Percentiles rank a stretch among this genome's conserved stretches.
Evolutionary conservation across 192 early-diverging fungal species (phyloP).

Genomic region (Coemansia sp.): DNA sequence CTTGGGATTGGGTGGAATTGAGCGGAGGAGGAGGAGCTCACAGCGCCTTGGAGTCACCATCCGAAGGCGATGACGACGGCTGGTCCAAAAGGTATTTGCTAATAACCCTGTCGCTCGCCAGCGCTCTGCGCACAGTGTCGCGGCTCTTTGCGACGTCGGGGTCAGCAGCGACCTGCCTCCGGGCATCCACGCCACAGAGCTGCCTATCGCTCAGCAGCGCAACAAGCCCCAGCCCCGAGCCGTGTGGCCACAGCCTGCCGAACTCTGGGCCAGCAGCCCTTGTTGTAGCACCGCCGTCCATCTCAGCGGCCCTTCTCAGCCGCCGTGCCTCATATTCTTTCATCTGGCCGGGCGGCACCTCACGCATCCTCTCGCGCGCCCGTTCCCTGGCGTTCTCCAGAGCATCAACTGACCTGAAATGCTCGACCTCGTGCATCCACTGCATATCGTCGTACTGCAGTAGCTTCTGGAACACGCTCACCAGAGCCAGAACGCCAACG

Average conservation of each 20-base stretch:
- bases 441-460: conserved; percentile 14
- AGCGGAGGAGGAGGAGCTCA: no score
- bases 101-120: conserved; percentile 28
- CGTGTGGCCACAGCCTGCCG: conserved; percentile 33
- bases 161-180: conserved; percentile 15
- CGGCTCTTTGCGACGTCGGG: conserved; percentile 7
- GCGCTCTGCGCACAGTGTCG: conserved; percentile 9
- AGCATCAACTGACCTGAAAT: conserved; percentile 1
- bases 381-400: conserved; percentile 25
- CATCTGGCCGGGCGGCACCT: conserved; percentile 34
- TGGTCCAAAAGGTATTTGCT: conserved; percentile 20
- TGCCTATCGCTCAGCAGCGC: conserved; percentile 34
- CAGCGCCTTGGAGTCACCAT: no score
- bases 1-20: no score
- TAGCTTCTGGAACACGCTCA: conserved; percentile 7
- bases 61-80: no score
- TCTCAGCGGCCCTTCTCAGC: conserved; percentile 6
- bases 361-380: conserved; percentile 32
- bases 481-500: conserved; percentile 16
- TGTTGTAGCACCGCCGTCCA: neutral
- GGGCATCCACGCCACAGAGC: conserved; percentile 33
- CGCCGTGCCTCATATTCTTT: conserved; percentile 26
- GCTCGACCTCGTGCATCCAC: conserved; percentile 2
- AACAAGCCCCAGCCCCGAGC: conserved; percentile 38
- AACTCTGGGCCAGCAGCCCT: conserved; percentile 16